Evolutionary conservation across 1,284 basidiomycete genomes (phyloP).

Genomic region (Puccinia horiana): DNA sequence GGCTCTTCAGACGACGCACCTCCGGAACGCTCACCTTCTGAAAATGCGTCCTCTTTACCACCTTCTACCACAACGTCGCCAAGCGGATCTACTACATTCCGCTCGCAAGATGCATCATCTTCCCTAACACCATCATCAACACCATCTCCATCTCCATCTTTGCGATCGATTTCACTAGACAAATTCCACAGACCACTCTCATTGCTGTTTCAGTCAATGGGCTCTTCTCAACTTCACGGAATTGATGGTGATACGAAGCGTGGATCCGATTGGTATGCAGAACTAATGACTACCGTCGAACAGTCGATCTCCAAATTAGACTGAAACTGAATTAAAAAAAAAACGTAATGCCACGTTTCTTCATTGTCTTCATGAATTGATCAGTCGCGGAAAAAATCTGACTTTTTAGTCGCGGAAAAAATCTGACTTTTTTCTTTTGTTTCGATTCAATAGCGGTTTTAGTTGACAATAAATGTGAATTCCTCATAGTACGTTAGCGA

Average conservation of each 20-base stretch:
- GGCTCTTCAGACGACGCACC: not conserved
- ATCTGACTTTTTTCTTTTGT: not conserved
- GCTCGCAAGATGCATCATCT: not conserved
- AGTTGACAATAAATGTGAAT: too few relatives aligned
- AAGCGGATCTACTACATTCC: not conserved
- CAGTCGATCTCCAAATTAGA: conserved; percentile 10
- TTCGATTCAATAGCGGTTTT: too few relatives aligned
- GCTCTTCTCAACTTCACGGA: not conserved
- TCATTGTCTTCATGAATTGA: not conserved
- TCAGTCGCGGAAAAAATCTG: not conserved
- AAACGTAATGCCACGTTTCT: not conserved
- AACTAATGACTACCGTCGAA: conserved; percentile 11
- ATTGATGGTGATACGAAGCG: not conserved
- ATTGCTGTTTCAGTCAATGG: not conserved
- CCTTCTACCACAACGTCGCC: not conserved
- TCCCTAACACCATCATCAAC: not conserved
- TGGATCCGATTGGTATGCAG: conserved; percentile 1
- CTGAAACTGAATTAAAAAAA: not conserved
- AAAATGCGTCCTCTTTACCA: not conserved
- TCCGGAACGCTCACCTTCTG: not conserved
- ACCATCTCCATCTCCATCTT: not conserved
- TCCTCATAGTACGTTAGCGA: too few relatives aligned
- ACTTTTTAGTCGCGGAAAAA: too few relatives aligned
- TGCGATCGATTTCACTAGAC: not conserved
- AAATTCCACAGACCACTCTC: not conserved